Evolutionary conservation across 176 grass and related monocot species (phyloP).

Genomic region (Canna indica): DNA sequence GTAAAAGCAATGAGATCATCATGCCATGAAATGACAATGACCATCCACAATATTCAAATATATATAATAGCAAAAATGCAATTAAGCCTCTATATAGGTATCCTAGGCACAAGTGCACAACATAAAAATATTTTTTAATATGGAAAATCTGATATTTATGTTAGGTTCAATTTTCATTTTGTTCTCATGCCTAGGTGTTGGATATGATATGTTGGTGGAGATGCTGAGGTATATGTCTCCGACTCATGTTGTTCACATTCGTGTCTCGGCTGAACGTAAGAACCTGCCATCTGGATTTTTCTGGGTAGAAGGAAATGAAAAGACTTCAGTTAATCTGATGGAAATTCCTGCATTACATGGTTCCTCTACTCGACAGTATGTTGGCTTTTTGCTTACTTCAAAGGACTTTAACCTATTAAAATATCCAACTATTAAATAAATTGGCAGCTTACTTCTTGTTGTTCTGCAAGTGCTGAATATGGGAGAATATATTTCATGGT

Average conservation of each 20-base stretch:
- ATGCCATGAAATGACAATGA: too few species aligned
- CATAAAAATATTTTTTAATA: neutral
- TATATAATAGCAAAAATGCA: too few species aligned
- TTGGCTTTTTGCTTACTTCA: neutral
- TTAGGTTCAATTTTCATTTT: neutral
- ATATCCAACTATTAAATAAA: neutral
- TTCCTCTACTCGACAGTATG: slow-evolving; percentile 36
- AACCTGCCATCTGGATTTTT: slow-evolving; percentile 59
- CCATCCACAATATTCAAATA: too few species aligned
- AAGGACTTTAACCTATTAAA: too few species aligned
- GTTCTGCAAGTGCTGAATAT: neutral
- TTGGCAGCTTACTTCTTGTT: slow-evolving; percentile 3
- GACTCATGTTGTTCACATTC: slow-evolving; percentile 47
- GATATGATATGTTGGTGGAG: slow-evolving; percentile 46
- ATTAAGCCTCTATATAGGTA: too few species aligned
- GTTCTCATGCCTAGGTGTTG: slow-evolving; percentile 34
- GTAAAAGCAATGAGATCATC: too few species aligned
- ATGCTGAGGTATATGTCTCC: slow-evolving; percentile 39
- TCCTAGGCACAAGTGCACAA: too few species aligned
- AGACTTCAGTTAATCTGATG: slow-evolving; percentile 35
- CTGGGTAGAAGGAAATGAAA: slow-evolving; percentile 34
- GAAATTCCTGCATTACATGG: slow-evolving; percentile 36
- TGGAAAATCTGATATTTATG: neutral
- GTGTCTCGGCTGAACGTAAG: slow-evolving; percentile 36
- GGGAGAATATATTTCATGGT: too few species aligned